A percentile compares a stretch with the other conserved stretches of the same genome.
phyloP scores from a whole-genome alignment of 768 basidiomycete genomes.

The Lactarius evosmus region DNA sequence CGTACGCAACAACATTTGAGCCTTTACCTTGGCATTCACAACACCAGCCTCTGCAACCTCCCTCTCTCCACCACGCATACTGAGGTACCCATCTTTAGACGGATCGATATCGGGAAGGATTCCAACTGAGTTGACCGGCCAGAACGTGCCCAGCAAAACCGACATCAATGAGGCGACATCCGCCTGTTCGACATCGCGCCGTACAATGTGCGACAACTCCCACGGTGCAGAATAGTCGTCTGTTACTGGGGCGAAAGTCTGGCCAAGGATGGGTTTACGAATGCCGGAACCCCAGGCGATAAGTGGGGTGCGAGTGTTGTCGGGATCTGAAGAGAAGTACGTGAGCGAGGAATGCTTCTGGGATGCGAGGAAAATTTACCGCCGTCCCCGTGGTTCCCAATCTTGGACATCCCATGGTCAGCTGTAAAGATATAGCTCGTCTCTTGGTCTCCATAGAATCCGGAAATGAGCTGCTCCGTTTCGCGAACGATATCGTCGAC shows the following conservation, averaged over 20 bases:
- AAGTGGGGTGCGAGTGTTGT: constrained; percentile 83
- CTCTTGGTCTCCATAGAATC: constrained; percentile 65
- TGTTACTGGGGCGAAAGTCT: constrained; percentile 48
- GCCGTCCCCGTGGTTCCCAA: constrained; percentile 89
- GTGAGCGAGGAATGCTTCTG: constrained; percentile 7
- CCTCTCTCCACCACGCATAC: constrained; percentile 44
- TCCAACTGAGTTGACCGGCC: constrained; percentile 83
- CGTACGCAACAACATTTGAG: background rate
- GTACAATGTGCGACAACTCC: constrained; percentile 53
- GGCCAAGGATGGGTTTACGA: constrained; percentile 61
- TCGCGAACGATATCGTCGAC: constrained; percentile 72
- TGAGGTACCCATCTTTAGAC: constrained; percentile 55
- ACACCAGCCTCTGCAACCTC: constrained; percentile 52
- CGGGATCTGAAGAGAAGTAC: constrained; percentile 56
- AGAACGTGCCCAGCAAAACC: constrained; percentile 62
- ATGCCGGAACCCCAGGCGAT: constrained; percentile 81
- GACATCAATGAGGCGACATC: constrained; percentile 80
- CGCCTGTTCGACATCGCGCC: constrained; percentile 80
- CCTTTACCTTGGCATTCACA: constrained; percentile 57
- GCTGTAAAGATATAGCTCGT: constrained; percentile 81
- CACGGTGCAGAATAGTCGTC: constrained; percentile 68
- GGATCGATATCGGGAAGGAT: constrained; percentile 74
- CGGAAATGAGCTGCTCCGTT: constrained; percentile 56
- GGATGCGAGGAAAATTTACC: constrained; percentile 43
- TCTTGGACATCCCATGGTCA: constrained; percentile 86